phyloP scores from a whole-genome alignment of 345 rosid genomes.

The Aquilaria yunnanensis region DNA sequence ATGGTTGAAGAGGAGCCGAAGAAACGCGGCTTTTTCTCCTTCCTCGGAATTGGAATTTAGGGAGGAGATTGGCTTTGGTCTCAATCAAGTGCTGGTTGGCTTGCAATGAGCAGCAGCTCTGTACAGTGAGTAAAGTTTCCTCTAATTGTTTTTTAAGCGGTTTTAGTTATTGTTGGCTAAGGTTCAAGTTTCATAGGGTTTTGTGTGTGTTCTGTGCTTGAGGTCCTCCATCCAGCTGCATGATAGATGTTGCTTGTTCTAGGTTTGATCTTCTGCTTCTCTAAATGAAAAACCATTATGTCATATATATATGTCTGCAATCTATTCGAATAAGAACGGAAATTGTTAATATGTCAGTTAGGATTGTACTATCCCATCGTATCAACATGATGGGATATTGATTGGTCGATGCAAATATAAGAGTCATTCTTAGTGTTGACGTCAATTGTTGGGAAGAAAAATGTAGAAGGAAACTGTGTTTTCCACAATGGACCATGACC shows the following conservation, averaged over 20 bases:
- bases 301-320: neutral
- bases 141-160: conserved; percentile 6
- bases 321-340: neutral
- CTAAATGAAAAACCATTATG: too few relatives aligned
- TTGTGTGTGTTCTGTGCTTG: neutral
- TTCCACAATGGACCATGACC: too few relatives aligned
- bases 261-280: neutral
- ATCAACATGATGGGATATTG: too few relatives aligned
- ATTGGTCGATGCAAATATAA: too few relatives aligned
- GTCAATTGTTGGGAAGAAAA: too few relatives aligned
- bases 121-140: conserved; percentile 28
- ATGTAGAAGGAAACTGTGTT: too few relatives aligned
- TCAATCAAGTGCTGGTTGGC: neutral
- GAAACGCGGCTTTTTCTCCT: conserved; percentile 81
- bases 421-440: too few relatives aligned
- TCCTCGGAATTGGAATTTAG: conserved; percentile 54
- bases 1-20: conserved; percentile 95
- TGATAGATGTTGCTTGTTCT: neutral
- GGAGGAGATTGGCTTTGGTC: neutral
- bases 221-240: neutral
- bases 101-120: conserved; percentile 7
- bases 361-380: too few relatives aligned
- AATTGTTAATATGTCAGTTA: too few relatives aligned
- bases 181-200: neutral
- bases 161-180: neutral